phyloP scores from a whole-genome alignment of 192 early-diverging fungal species.

The Anaeromyces robustus region DNA sequence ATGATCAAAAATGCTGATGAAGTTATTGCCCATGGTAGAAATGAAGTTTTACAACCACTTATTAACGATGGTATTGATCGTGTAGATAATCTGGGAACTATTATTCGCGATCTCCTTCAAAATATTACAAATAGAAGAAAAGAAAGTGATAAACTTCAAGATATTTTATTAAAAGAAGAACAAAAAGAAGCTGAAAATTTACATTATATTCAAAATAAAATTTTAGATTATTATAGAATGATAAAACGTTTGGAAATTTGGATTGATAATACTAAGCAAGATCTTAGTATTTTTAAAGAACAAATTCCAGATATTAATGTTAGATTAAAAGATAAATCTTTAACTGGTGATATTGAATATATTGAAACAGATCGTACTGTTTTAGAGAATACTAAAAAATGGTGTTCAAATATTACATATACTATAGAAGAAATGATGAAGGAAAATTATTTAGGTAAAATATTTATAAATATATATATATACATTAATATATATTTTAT shows the following conservation, averaged over 20 bases:
- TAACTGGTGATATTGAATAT: not conserved
- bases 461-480: not conserved
- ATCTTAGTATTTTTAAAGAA: not conserved
- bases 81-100: not conserved
- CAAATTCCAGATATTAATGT: not conserved
- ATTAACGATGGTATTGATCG: not conserved
- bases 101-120: not conserved
- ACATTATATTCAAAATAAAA: not conserved
- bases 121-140: not conserved
- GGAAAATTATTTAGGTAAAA: not conserved
- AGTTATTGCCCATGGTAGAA: not conserved
- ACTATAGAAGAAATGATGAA: not conserved
- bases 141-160: not conserved
- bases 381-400: not conserved
- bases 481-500: too few species aligned
- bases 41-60: not conserved
- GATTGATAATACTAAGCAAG: not conserved
- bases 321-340: not conserved
- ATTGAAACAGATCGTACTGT: not conserved
- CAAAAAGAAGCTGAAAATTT: not conserved
- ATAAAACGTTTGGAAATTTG: not conserved
- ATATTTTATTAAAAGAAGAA: not conserved
- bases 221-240: not conserved
- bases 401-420: not conserved
- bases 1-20: not conserved